Base-by-base conservation (phyloP, 805 yeast species). In the Metschnikowia chrysomelidarum region DNA sequence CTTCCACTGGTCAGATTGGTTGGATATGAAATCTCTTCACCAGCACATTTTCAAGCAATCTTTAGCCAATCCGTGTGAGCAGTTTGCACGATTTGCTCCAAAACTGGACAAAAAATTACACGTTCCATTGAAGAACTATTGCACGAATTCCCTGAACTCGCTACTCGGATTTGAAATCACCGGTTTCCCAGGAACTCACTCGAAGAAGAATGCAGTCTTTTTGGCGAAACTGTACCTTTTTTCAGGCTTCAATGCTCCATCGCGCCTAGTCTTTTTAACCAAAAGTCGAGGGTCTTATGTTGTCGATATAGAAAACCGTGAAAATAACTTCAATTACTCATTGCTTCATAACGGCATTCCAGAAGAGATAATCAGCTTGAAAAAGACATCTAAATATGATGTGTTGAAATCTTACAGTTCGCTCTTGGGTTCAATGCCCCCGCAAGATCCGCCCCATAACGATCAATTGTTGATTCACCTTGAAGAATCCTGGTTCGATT, bases 191-290 rank as follows among this genome's bases (percentile, higher is more conserved):
- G 58, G 57, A 13, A 51, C 50, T 8, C 65, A 61, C 27, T 39
- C 48, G 5, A 28, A 41, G 3, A 49, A 49, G 11, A 57, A 60
- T 36, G 48, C 52, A 24, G 54, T 49, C 32, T 27, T 63, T 2
- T 32, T 60, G 7, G 63, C 61, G 3, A 60, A 59, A 33, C 34
- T 65, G 2, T 52, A 44, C 32, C 38, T 65, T 19, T 58, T 54
- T 38, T 35, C 60, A 9, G 13, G 35, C 4, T 57, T 60, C 13
- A 55, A 54, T 4, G 35, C 59, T 11, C 71, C 71, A 2, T 34
- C 41, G 5, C 53, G 54, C 32, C 15, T 65, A 12, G 52, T 65
- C 6, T 54, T 64, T 20, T 43, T 65, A 37, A 58, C 62, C 5
- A 44, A 46, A 23, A 31, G 31, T 20, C 35, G 33, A 10, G 52